Evolutionary conservation across 495 filamentous ascomycete species (phyloP), one percentile per base, ranked within the genome.

Genomic region (Xylaria grammica): DNA sequence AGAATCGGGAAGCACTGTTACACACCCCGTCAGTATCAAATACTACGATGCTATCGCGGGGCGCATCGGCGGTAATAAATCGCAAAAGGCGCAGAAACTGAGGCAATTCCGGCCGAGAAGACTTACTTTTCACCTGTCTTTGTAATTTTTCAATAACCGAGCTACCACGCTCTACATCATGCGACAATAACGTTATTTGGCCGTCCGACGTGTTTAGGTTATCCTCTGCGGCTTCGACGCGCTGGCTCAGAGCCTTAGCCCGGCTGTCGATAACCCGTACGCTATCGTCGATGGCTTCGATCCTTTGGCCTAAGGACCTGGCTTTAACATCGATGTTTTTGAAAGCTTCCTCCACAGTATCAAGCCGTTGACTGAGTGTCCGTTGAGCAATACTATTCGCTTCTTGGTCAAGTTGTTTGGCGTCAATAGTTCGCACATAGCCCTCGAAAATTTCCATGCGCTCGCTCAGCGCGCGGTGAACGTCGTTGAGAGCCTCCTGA

Each of bases 321-420:
- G 55, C 26, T 38, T 54, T 65, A 20, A 8, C 20, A n/a, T 65
- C 63, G 19, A 65, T 32, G 20, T 36, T 30, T 22, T 29, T 52
- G 27, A 60, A 20, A 3, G 24, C 22, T 1, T 65, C 63, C 27
- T 65, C 63, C 1, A 54, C 48, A 3, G 27, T 34, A n/a, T 53
- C 48, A 32, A 65, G 54, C n/a, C 63, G 63, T 17, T 60, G 55
- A 38, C 63, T 8, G 10, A 65, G 63, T 4, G 24, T 54, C 56
- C 45, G 54, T 48, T 65, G 63, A 38, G 55, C 63, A 19, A 65
- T 60, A 9, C 36, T 44, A 27, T 65, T 60, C 38, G 63, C 63
- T 60, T 65, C 63, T 54, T 65, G 63, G 11, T 65, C 63, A 17
- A 65, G 63, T 15, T 65, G 63, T 20, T 65, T 65, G 46, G 54